phyloP scores from a whole-genome alignment of 768 basidiomycete species.

The Suillus subaureus region DNA sequence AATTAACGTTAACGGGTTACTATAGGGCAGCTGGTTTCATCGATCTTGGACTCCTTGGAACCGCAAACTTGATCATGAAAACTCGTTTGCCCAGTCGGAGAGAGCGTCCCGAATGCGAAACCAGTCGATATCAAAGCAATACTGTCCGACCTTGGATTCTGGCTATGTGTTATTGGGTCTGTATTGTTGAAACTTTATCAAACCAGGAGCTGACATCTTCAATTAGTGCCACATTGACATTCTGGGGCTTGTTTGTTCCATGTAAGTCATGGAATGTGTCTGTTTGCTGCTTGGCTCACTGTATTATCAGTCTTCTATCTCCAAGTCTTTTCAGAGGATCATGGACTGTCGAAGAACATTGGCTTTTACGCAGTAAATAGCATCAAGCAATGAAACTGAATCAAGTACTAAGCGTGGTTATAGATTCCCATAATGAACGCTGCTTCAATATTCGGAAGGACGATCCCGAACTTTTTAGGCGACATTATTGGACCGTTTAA shows the following conservation, averaged over 20 bases:
- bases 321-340: conserved; percentile 47
- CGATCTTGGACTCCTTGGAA: conserved; percentile 42
- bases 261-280: conserved; percentile 35
- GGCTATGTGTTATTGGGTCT: conserved; percentile 44
- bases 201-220: conserved; percentile 17
- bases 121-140: conserved; percentile 34
- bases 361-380: conserved; percentile 48
- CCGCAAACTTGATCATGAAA: conserved; percentile 20
- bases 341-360: conserved; percentile 40
- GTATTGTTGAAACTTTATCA: conserved; percentile 33
- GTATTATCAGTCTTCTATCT: conserved; percentile 48
- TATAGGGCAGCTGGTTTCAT: conserved; percentile 46
- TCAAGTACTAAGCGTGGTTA: not conserved
- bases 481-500: conserved; percentile 53
- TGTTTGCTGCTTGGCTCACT: conserved; percentile 1
- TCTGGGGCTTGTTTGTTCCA: conserved; percentile 54
- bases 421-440: conserved; percentile 57
- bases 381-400: not conserved
- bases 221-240: conserved; percentile 42
- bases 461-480: conserved; percentile 55
- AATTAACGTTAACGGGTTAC: not conserved
- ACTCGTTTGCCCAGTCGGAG: conserved; percentile 20
- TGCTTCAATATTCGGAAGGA: conserved; percentile 58
- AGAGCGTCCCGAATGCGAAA: conserved; percentile 29
- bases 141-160: conserved; percentile 43